Percentiles rank a stretch among this genome's conserved stretches.
phyloP scores from a whole-genome alignment of 371 early-diverging fungal genomes.

The Lichtheimia hyalospora region DNA sequence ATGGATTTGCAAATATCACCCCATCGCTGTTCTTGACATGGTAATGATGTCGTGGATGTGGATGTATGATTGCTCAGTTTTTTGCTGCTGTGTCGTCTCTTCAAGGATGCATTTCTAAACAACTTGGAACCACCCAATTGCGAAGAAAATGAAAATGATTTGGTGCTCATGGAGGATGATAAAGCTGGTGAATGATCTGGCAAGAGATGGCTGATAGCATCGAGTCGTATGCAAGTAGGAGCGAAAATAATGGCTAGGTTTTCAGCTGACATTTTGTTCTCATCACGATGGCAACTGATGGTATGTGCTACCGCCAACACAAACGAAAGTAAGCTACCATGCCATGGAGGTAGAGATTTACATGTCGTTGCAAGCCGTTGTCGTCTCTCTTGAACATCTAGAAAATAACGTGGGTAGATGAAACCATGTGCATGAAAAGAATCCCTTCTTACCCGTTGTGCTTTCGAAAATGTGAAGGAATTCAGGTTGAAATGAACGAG shows the following conservation, averaged over 20 bases:
- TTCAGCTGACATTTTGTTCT: constrained; percentile 34
- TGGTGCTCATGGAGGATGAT: neutral
- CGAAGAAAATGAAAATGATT: neutral
- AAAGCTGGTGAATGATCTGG: neutral
- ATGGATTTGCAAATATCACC: neutral
- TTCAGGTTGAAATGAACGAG: constrained; percentile 38
- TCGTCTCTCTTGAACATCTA: constrained; percentile 1
- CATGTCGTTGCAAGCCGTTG: constrained; percentile 2
- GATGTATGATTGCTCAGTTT: neutral
- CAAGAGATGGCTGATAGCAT: constrained; percentile 16
- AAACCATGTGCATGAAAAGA: too few relatives aligned
- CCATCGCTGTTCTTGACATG: neutral
- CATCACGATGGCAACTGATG: constrained; percentile 14
- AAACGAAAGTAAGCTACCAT: constrained; percentile 25
- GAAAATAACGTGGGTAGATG: neutral
- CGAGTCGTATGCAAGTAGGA: constrained; percentile 31
- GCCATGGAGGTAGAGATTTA: constrained; percentile 17
- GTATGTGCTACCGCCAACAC: constrained; percentile 16
- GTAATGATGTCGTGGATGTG: neutral
- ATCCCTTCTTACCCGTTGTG: neutral
- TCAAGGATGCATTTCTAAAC: neutral
- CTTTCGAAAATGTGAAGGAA: constrained; percentile 43
- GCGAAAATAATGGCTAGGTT: constrained; percentile 38
- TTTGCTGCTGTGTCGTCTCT: neutral
- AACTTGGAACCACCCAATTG: neutral